phyloP scores from a whole-genome alignment of 352 stramenopile genomes.

The Pilasporangium apinafurcum region DNA sequence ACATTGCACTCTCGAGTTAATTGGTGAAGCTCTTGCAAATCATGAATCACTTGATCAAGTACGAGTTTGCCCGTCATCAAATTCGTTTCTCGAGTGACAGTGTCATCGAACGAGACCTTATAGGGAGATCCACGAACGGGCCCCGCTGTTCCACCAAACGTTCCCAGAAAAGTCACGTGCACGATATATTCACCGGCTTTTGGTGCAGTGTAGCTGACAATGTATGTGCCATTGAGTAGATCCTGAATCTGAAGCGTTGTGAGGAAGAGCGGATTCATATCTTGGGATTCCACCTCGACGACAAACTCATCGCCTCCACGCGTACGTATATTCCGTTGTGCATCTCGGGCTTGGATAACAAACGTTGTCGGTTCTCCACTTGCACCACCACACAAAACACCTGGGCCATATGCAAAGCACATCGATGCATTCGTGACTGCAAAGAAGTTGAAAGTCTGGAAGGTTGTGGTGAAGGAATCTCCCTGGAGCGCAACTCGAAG shows the following conservation, averaged over 20 bases:
- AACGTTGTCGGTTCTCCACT: conserved; percentile 70
- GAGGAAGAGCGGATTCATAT: conserved; percentile 40
- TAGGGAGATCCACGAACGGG: conserved; percentile 90
- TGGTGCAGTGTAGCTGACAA: conserved; percentile 87
- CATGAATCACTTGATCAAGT: conserved; percentile 57
- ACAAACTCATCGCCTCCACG: conserved; percentile 92
- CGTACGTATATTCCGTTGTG: conserved; percentile 62
- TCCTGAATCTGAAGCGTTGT: conserved; percentile 74
- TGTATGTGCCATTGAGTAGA: conserved; percentile 90
- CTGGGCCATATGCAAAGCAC: conserved; percentile 92
- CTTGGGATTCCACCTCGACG: conserved; percentile 56
- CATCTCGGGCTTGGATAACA: conserved; percentile 84
- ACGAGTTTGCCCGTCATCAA: conserved; percentile 79
- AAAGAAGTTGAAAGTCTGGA: conserved; percentile 92
- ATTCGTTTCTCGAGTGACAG: conserved; percentile 75
- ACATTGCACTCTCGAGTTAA: conserved; percentile 63
- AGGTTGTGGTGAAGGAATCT: conserved; percentile 93
- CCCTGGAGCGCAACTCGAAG: conserved; percentile 89
- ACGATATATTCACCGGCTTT: conserved; percentile 82
- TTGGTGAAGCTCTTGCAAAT: conserved; percentile 54
- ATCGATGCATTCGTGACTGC: conserved; percentile 83
- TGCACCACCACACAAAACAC: conserved; percentile 84
- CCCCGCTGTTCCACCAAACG: conserved; percentile 86
- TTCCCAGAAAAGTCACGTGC: conserved; percentile 88
- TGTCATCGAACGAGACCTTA: conserved; percentile 67